Evolutionary conservation across 2,329 filamentous ascomycete genomes (phyloP).

Genomic region (Cladorrhinum sp.): DNA sequence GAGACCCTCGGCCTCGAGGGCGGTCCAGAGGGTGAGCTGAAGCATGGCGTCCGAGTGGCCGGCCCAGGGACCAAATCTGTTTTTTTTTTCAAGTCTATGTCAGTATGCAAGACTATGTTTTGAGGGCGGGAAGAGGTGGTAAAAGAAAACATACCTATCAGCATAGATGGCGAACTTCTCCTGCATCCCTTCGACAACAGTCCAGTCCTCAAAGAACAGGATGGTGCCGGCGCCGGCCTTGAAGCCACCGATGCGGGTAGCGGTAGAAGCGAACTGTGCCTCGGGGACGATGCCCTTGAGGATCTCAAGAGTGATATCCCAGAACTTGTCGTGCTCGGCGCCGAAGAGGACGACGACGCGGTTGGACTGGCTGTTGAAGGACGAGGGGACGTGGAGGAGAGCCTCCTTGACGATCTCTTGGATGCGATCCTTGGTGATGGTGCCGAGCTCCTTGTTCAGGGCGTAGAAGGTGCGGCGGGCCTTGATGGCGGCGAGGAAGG

Average conservation of each 20-base stretch:
- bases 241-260: constrained; percentile 52
- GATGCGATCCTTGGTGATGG: constrained; percentile 57
- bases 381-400: constrained; percentile 68
- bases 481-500: constrained; percentile 63
- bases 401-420: constrained; percentile 62
- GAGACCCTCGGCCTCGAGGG: constrained; percentile 77
- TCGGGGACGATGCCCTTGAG: constrained; percentile 67
- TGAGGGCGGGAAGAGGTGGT: neutral
- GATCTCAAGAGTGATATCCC: constrained; percentile 66
- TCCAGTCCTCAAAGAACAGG: constrained; percentile 82
- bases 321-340: constrained; percentile 81
- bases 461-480: constrained; percentile 67
- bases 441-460: constrained; percentile 58
- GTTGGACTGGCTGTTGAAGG: constrained; percentile 87
- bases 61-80: constrained; percentile 71
- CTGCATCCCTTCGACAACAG: constrained; percentile 63
- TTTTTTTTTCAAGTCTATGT: neutral
- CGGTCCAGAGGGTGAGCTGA: constrained; percentile 77
- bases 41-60: constrained; percentile 78
- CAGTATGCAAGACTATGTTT: neutral
- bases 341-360: constrained; percentile 76
- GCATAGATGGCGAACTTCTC: constrained; percentile 69
- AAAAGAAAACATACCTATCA: constrained; percentile 41
- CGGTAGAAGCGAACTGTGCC: constrained; percentile 57
- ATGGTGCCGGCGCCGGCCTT: constrained; percentile 72